phyloP scores from a whole-genome alignment of 1,284 basidiomycete genomes.

The Pterulicium gracile region DNA sequence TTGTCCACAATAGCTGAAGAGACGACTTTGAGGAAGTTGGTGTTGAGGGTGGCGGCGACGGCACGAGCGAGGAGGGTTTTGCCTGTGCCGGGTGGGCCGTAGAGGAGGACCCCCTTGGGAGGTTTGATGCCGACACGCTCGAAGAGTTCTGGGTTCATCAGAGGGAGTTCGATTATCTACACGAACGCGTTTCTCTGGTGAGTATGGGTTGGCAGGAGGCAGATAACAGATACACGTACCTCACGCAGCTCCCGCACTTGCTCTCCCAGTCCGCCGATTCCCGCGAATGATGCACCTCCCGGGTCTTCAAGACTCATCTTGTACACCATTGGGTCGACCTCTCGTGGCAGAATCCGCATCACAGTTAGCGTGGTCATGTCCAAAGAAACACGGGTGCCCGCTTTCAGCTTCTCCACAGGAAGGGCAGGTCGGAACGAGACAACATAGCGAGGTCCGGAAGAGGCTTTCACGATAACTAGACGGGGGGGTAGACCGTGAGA shows the following conservation, averaged over 20 bases:
- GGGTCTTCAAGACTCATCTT: slow-evolving; percentile 99
- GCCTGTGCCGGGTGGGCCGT: slow-evolving; percentile 91
- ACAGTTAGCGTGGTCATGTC: slow-evolving; percentile 99
- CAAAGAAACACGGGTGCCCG: slow-evolving; percentile 91
- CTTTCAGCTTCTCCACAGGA: slow-evolving; percentile 88
- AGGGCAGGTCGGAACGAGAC: slow-evolving; percentile 95
- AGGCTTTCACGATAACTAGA: slow-evolving; percentile 97
- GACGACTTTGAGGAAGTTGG: slow-evolving; percentile 98
- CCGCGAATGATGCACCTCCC: slow-evolving; percentile 90
- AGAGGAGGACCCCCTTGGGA: slow-evolving; percentile 88
- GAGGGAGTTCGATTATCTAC: slow-evolving; percentile 93
- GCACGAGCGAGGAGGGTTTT: slow-evolving; percentile 95
- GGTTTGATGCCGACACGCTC: slow-evolving; percentile 92
- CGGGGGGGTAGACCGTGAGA: neutral
- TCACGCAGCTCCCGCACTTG: slow-evolving; percentile 96
- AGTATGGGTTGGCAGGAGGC: neutral
- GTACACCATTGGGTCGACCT: slow-evolving; percentile 97
- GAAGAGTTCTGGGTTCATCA: slow-evolving; percentile 95
- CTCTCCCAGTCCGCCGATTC: slow-evolving; percentile 92
- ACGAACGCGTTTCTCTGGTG: neutral
- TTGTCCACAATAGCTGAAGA: slow-evolving; percentile 99
- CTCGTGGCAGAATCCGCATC: slow-evolving; percentile 96
- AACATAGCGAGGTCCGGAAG: slow-evolving; percentile 95
- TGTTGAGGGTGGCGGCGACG: slow-evolving; percentile 91
- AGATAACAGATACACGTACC: slow-evolving; percentile 39